Conservation (phyloP, 176 grass and related monocot species). For the Microstegium vimineum region DNA sequence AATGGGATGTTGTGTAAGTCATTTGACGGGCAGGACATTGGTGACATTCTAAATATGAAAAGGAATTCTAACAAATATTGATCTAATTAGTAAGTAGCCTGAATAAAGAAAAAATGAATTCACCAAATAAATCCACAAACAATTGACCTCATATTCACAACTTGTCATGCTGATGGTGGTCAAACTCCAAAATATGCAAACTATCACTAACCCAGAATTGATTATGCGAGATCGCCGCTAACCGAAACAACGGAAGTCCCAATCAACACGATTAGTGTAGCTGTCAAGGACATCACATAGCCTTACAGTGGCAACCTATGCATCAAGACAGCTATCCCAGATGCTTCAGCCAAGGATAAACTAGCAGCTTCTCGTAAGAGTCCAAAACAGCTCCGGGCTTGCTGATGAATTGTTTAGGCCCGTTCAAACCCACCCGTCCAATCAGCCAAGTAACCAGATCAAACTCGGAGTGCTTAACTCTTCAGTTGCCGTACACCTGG, state of each 20-base stretch:
- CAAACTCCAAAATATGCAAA: background rate
- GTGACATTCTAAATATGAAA: background rate
- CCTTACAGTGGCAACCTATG: background rate
- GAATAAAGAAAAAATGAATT: background rate
- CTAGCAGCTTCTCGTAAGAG: background rate
- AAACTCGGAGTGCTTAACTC: background rate
- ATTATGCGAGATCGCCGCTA: background rate
- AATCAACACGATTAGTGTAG: background rate
- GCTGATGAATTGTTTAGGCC: background rate
- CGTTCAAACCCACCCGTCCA: constrained; percentile 10
- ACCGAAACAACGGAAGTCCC: constrained; percentile 3
- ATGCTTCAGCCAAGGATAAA: background rate
- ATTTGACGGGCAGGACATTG: background rate
- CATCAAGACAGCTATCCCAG: constrained; percentile 9
- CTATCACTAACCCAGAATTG: background rate
- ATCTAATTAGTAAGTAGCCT: background rate
- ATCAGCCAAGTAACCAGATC: constrained; percentile 6
- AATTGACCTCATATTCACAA: background rate
- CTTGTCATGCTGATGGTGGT: background rate
- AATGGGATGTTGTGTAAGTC: background rate
- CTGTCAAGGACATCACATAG: constrained; percentile 3
- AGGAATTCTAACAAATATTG: background rate
- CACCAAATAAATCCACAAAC: background rate
- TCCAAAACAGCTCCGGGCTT: background rate
- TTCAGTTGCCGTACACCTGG: constrained; percentile 22